Evolutionary conservation across 148 eudicot species (phyloP).

Genomic region (Vaccinium macrocarpon): DNA sequence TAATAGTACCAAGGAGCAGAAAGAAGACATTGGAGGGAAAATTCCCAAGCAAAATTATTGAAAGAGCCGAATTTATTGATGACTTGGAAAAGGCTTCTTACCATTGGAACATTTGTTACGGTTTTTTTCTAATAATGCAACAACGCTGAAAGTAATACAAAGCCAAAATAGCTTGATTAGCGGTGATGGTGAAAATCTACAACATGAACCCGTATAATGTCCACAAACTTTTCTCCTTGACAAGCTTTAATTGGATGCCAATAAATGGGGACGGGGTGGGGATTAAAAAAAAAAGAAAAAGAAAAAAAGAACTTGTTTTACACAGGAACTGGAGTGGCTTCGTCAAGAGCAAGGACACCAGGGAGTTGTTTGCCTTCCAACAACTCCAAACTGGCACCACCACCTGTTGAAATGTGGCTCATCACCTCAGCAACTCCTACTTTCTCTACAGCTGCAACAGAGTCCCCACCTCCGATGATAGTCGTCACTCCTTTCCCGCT

Average conservation of each 20-base stretch:
- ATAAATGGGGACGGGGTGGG: not conserved
- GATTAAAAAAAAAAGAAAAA: conserved; percentile 11
- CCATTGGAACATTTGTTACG: not conserved
- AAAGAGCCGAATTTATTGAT: not conserved
- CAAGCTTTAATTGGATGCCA: conserved; percentile 15
- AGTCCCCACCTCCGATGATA: conserved; percentile 94
- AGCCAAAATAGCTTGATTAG: not conserved
- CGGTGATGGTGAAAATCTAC: conserved; percentile 17
- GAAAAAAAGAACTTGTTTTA: conserved; percentile 22
- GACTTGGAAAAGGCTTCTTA: conserved; percentile 6
- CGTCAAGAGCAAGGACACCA: conserved; percentile 82
- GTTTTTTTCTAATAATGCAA: not conserved
- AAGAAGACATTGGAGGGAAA: not conserved
- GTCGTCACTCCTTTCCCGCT: conserved; percentile 90
- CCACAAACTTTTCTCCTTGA: conserved; percentile 9
- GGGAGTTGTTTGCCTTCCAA: conserved; percentile 92
- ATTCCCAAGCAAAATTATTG: not conserved
- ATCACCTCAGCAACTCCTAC: conserved; percentile 82
- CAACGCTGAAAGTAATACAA: not conserved
- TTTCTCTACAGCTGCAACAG: conserved; percentile 89
- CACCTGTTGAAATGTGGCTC: conserved; percentile 97
- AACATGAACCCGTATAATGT: conserved; percentile 16
- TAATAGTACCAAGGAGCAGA: not conserved
- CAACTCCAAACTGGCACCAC: conserved; percentile 95
- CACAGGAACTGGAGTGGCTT: conserved; percentile 57